phyloP scores from a whole-genome alignment of 495 filamentous ascomycete genomes.

The Trichoderma orchidacearum region DNA sequence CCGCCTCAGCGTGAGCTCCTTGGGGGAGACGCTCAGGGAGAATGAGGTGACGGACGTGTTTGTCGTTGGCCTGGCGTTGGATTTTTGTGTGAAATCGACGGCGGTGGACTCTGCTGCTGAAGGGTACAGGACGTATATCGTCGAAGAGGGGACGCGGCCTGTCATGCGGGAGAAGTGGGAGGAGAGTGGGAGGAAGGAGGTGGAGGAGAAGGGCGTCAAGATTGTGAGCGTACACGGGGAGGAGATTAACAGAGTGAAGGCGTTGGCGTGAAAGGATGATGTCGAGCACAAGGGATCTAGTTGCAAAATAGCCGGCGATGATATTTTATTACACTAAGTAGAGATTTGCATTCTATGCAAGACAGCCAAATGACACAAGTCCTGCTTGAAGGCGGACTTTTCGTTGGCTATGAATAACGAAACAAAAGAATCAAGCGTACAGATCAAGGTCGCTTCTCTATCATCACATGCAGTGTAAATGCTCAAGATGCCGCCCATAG shows the following conservation, averaged over 20 bases:
- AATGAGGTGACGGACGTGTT: conserved; percentile 61
- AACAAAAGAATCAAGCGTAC: too few relatives aligned
- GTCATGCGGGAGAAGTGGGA: conserved; percentile 51
- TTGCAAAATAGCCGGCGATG: too few relatives aligned
- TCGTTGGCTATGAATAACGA: too few relatives aligned
- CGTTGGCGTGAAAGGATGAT: background rate
- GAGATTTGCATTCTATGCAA: too few relatives aligned
- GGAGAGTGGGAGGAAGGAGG: conserved; percentile 32
- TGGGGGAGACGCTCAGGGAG: conserved; percentile 41
- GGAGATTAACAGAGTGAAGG: conserved; percentile 21
- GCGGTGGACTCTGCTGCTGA: too few relatives aligned
- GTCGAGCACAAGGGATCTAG: background rate
- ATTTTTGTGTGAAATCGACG: conserved; percentile 78
- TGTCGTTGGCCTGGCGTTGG: conserved; percentile 71
- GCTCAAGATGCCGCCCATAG: too few relatives aligned
- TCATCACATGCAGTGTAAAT: too few relatives aligned
- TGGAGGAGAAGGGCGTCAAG: conserved; percentile 32
- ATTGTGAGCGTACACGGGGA: conserved; percentile 26
- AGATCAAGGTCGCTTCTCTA: too few relatives aligned
- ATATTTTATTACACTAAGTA: too few relatives aligned
- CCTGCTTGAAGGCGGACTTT: too few relatives aligned
- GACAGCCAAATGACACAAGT: too few relatives aligned
- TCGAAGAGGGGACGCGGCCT: conserved; percentile 64
- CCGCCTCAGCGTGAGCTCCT: conserved; percentile 42
- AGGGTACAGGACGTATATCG: conserved; percentile 63